phyloP scores from a whole-genome alignment of 2,329 filamentous ascomycete genomes.

The Nemania sp. region DNA sequence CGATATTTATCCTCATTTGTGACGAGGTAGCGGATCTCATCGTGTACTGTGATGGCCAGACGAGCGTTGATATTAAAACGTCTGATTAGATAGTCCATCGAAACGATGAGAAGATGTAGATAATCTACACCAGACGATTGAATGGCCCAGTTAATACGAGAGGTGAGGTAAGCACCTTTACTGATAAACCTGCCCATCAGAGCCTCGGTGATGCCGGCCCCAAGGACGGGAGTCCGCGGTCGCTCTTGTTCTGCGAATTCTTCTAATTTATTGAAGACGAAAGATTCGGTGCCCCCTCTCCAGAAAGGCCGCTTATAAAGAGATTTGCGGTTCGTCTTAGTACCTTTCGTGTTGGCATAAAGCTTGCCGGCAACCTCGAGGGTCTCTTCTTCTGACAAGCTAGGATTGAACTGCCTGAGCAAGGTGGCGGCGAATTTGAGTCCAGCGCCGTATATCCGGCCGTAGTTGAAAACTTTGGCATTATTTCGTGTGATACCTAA shows the following conservation, averaged over 20 bases:
- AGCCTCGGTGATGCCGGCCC: conserved; percentile 95
- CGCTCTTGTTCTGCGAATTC: conserved; percentile 96
- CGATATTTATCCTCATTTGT: conserved; percentile 87
- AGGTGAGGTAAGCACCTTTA: conserved; percentile 93
- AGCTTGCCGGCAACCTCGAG: conserved; percentile 79
- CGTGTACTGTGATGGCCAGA: conserved; percentile 93
- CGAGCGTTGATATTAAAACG: conserved; percentile 88
- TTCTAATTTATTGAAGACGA: conserved; percentile 98
- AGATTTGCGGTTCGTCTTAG: conserved; percentile 80
- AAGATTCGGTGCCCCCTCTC: conserved; percentile 95
- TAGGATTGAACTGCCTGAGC: conserved; percentile 92
- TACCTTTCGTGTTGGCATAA: conserved; percentile 90
- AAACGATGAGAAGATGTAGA: conserved; percentile 89
- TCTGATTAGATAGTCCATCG: conserved; percentile 92
- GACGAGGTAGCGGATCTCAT: conserved; percentile 95
- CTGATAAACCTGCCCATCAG: conserved; percentile 88
- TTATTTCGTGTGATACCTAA: conserved; percentile 94
- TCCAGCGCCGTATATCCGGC: conserved; percentile 97
- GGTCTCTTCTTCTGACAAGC: conserved; percentile 82
- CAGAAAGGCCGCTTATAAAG: conserved; percentile 85
- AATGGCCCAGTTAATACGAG: conserved; percentile 98
- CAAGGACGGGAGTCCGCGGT: conserved; percentile 90
- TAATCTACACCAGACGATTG: conserved; percentile 98
- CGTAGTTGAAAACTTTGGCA: conserved; percentile 98
- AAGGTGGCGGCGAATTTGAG: conserved; percentile 92